Evolutionary conservation across 2,329 filamentous ascomycete genomes (phyloP), one percentile per base, ranked within the genome.

Genomic region (Graphilbum ipis-grandicollis): DNA sequence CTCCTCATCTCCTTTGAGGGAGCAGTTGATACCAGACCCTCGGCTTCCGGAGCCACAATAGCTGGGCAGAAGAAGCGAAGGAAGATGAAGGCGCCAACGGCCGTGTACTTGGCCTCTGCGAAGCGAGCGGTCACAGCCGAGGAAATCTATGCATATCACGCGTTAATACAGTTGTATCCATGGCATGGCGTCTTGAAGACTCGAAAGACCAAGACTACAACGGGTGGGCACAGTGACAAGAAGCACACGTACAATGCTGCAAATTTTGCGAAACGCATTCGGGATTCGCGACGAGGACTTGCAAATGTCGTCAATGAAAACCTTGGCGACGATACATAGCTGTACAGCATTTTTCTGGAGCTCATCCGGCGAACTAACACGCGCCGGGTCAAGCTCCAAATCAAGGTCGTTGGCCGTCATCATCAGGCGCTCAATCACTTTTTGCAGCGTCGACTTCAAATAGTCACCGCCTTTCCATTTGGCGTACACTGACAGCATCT

Each of bases 31-130:
- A 79, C 70, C n/a, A 80, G 58, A 2, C 73, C 73, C 48, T 79
- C 76, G 2, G 65, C 67, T 48, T 80, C 75, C 0, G 75, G 75
- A 1, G 76, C 73, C 14, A 80, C 75, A 37, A 80, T 80, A 19
- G 75, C 75, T 8, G 75, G 76, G 44, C 75, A 80, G 49, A 80
- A 80, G 56, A 80, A 80, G 9, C 75, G 67, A 19, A 80, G 60
- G 48, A 80, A 80, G 39, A 80, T 71, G 47, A 80, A 80, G 1
- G 75, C 74, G 1, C 75, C 75, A 13, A 80, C 75, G 4, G 75
- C 75, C 0, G 75, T 80, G 48, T 79, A 80, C 52, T 79, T 80
- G 6, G 75, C 74, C 41, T 79, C 75, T 0, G 69, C 71, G 46
- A 79, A 80, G 23, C 69, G 64, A 21, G 62, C 62, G 48, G 72